Evolutionary conservation across 2,329 filamentous ascomycete genomes (phyloP).

Genomic region (Thelonectria discophora): DNA sequence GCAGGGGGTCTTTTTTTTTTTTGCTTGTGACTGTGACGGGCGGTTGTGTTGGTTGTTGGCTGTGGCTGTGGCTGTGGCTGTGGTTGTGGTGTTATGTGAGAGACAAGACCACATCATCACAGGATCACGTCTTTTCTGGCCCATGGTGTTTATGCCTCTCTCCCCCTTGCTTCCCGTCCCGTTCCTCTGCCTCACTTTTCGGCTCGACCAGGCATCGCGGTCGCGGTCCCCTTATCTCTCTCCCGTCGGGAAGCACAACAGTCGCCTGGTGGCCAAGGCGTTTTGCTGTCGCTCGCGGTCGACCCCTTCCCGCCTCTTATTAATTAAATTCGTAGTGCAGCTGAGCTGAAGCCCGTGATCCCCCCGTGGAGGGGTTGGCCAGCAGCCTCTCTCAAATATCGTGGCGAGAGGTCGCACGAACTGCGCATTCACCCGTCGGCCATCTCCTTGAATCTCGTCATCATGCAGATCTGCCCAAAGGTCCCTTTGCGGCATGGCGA

Average conservation of each 20-base stretch:
- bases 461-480: constrained; percentile 17
- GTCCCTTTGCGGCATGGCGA: constrained; percentile 16
- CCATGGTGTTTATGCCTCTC: constrained; percentile 23
- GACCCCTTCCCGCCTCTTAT: not conserved
- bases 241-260: not conserved
- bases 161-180: constrained; percentile 28
- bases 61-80: constrained; percentile 16
- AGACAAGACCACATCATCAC: constrained; percentile 30
- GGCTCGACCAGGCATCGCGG: not conserved
- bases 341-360: no score
- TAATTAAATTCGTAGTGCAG: no score
- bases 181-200: constrained; percentile 9
- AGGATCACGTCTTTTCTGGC: constrained; percentile 25
- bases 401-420: constrained; percentile 35
- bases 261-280: not conserved
- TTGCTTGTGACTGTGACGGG: not conserved
- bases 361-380: constrained; percentile 30
- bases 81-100: constrained; percentile 29
- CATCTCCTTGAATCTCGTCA: constrained; percentile 28
- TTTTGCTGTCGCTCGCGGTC: not conserved
- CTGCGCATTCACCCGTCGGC: constrained; percentile 29
- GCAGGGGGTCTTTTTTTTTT: constrained; percentile 9
- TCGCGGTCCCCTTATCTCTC: constrained; percentile 11
- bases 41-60: not conserved
- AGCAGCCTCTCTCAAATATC: constrained; percentile 25